A percentile compares a stretch with the other conserved stretches of the same genome.
Evolutionary conservation across 2,329 filamentous ascomycete species (phyloP).

Genomic region (Calycina herbarum): DNA sequence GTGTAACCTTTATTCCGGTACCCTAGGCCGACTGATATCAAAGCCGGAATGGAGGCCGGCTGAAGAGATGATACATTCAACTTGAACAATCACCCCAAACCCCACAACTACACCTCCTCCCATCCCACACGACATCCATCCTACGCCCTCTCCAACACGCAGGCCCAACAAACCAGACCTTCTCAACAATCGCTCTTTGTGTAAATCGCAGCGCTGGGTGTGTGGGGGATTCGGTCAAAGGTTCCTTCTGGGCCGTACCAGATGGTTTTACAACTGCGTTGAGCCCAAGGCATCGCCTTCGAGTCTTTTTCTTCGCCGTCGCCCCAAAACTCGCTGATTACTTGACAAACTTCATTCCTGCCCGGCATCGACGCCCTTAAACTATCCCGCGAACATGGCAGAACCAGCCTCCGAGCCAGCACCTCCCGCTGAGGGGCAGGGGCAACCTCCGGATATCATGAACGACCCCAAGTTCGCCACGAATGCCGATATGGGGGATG

Average conservation of each 20-base stretch:
- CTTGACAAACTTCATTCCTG: background rate
- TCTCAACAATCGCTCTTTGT: background rate
- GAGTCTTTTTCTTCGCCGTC: background rate
- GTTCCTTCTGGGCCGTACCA: constrained; percentile 7
- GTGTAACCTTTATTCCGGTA: too few relatives aligned
- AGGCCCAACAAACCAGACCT: background rate
- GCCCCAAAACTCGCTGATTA: background rate
- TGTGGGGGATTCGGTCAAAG: background rate
- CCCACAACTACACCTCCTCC: background rate
- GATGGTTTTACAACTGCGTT: constrained; percentile 30
- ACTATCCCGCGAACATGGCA: constrained; percentile 22
- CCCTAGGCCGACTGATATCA: too few relatives aligned
- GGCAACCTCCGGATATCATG: constrained; percentile 51
- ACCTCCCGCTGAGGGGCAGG: constrained; percentile 5
- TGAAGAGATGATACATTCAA: background rate
- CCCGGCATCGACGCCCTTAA: background rate
- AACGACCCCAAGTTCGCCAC: constrained; percentile 54
- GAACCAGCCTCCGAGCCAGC: constrained; percentile 12
- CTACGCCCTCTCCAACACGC: background rate
- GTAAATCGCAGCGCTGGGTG: background rate
- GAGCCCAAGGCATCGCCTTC: constrained; percentile 34
- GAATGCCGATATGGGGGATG: constrained; percentile 37
- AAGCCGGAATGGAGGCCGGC: background rate
- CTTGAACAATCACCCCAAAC: background rate
- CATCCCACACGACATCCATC: background rate